These are phyloP conservation scores for Plasmodium cynomolgi DNA, from an alignment of 169 alveolate genomes.

Conservation along the genomic window DNA sequence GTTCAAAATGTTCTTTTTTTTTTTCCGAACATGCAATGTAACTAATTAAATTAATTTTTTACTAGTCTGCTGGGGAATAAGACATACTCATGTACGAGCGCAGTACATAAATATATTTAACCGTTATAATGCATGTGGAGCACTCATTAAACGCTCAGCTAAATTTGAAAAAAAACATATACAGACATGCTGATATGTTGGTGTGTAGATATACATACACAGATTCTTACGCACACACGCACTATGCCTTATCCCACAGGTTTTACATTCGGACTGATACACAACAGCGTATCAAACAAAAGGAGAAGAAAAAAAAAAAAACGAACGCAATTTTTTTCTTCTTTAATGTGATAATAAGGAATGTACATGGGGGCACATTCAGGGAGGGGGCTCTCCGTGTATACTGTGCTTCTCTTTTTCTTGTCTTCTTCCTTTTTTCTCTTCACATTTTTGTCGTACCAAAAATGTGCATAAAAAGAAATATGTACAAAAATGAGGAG, in stretches of 20 bases:
- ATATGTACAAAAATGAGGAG: not conserved
- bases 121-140: not conserved
- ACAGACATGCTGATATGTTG: not conserved
- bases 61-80: not conserved
- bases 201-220: not conserved
- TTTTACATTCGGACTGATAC: not conserved
- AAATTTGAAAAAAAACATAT: not conserved
- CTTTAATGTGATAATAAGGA: not conserved
- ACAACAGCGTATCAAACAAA: not conserved
- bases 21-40: not conserved
- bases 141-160: not conserved
- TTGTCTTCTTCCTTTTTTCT: not conserved
- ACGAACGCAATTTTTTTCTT: not conserved
- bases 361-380: not conserved
- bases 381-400: not conserved
- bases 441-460: not conserved
- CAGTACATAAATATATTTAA: not conserved
- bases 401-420: not conserved
- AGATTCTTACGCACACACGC: not conserved
- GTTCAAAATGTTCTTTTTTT: too few relatives aligned
- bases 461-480: not conserved
- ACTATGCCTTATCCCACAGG: not conserved
- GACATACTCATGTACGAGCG: not conserved
- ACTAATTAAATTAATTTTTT: not conserved
- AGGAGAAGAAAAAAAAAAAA: not conserved